Conservation (phyloP, 495 filamentous ascomycete genomes). For the Choiromyces venosus region DNA sequence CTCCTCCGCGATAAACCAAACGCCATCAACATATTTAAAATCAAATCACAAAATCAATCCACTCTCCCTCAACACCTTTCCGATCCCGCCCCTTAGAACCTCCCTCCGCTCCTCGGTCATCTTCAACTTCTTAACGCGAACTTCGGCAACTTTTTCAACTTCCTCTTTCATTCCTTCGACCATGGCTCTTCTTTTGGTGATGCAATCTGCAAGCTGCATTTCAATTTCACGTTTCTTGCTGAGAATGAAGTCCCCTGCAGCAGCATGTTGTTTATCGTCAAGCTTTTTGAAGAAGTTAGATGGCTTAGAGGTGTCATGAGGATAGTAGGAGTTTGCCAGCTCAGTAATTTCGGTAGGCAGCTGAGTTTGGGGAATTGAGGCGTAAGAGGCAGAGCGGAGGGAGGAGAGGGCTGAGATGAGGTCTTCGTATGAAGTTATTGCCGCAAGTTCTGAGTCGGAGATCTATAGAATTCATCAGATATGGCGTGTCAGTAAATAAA, state of each 20-base stretch:
- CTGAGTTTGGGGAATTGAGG: conserved; percentile 21
- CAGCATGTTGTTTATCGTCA: conserved; percentile 29
- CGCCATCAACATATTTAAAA: background rate
- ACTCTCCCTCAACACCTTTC: conserved; percentile 30
- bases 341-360: conserved; percentile 29
- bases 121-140: conserved; percentile 27
- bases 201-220: conserved; percentile 71
- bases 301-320: conserved; percentile 27
- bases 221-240: conserved; percentile 64
- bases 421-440: conserved; percentile 25
- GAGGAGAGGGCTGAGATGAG: conserved; percentile 16
- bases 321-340: conserved; percentile 32
- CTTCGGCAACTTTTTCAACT: conserved; percentile 44
- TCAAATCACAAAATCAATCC: conserved; percentile 14
- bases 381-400: conserved; percentile 12
- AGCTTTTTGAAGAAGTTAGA: conserved; percentile 36
- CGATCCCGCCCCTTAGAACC: conserved; percentile 28
- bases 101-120: conserved; percentile 33
- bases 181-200: conserved; percentile 25
- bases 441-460: conserved; percentile 25
- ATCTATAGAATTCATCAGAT: conserved; percentile 2
- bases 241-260: conserved; percentile 33
- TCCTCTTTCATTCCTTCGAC: conserved; percentile 69
- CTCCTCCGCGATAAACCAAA: background rate
- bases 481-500: background rate